phyloP scores from a whole-genome alignment of 2,329 filamentous ascomycete species.

The Ascochyta viciae-villosae region DNA sequence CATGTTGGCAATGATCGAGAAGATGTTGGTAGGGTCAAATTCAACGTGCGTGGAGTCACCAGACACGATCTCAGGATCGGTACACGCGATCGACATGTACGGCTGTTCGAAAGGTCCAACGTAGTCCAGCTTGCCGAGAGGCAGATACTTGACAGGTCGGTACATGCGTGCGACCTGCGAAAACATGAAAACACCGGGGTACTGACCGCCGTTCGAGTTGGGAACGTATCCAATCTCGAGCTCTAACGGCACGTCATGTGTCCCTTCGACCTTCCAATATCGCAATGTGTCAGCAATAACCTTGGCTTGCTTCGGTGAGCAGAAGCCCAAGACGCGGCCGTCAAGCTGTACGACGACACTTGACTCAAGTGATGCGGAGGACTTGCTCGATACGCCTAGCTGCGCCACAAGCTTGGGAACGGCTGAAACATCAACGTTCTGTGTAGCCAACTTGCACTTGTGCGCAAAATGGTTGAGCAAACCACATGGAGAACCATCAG shows the following conservation, averaged over 20 bases:
- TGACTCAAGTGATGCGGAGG: conserved; percentile 80
- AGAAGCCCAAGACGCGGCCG: conserved; percentile 89
- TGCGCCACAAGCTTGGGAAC: conserved; percentile 77
- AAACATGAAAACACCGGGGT: conserved; percentile 94
- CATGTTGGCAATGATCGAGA: conserved; percentile 98
- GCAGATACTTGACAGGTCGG: conserved; percentile 89
- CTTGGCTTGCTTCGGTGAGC: conserved; percentile 80
- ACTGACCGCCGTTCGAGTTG: conserved; percentile 87
- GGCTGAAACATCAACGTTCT: conserved; percentile 73
- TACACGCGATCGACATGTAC: conserved; percentile 96
- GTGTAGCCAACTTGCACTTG: conserved; percentile 89
- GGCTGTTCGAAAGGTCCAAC: conserved; percentile 95
- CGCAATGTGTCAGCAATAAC: conserved; percentile 85
- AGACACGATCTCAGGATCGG: conserved; percentile 85
- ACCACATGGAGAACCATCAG: conserved; percentile 93
- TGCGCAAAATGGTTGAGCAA: conserved; percentile 94
- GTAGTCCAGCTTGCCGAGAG: conserved; percentile 83
- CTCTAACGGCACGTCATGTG: conserved; percentile 78
- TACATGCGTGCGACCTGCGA: conserved; percentile 86
- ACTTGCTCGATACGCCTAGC: conserved; percentile 78
- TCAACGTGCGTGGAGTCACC: conserved; percentile 93
- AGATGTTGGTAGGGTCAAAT: conserved; percentile 91
- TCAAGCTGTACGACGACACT: conserved; percentile 91
- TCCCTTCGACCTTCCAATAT: conserved; percentile 93
- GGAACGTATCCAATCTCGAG: conserved; percentile 94